Evolutionary conservation across 768 basidiomycete genomes (phyloP).

Genomic region (Lyophyllum atratum): DNA sequence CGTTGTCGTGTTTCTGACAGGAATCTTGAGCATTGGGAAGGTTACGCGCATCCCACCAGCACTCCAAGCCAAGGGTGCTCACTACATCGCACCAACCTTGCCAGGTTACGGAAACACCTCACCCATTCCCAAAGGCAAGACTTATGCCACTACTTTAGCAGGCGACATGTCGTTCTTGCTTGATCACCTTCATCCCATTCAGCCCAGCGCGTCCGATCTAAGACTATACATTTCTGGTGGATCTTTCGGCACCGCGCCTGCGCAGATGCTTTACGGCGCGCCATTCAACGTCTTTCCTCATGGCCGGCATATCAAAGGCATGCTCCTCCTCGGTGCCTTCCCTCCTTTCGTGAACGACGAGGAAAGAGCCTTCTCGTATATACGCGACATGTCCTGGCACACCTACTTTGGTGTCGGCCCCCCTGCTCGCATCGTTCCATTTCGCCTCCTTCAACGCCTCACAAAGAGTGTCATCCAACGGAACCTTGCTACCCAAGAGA

Average conservation of each 20-base stretch:
- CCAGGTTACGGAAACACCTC: slow-evolving; percentile 52
- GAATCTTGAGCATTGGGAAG: slow-evolving; percentile 38
- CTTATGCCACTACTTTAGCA: slow-evolving; percentile 36
- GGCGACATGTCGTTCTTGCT: slow-evolving; percentile 41
- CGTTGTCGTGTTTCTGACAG: slow-evolving; percentile 45
- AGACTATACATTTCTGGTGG: slow-evolving; percentile 46
- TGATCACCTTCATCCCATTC: slow-evolving; percentile 40
- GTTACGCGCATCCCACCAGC: slow-evolving; percentile 19
- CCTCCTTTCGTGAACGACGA: slow-evolving; percentile 40
- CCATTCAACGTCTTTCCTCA: slow-evolving; percentile 46
- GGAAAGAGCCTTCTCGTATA: slow-evolving; percentile 30
- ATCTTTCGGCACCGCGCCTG: slow-evolving; percentile 48
- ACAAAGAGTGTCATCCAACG: slow-evolving; percentile 25
- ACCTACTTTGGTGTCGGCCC: slow-evolving; percentile 45
- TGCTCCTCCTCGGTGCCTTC: slow-evolving; percentile 41
- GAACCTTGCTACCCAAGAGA: slow-evolving; percentile 35
- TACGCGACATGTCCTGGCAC: slow-evolving; percentile 37
- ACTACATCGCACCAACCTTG: slow-evolving; percentile 41
- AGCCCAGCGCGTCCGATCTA: slow-evolving; percentile 32
- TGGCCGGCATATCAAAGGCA: slow-evolving; percentile 41
- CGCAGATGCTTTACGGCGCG: slow-evolving; percentile 53
- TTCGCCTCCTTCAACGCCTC: slow-evolving; percentile 28
- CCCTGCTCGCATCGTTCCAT: slow-evolving; percentile 31
- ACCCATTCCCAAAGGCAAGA: slow-evolving; percentile 25
- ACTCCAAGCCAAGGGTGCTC: slow-evolving; percentile 29